These are phyloP conservation scores for Phytopythium mirpurense DNA, from an alignment of 352 stramenopile species.

Conservation along the genomic window DNA sequence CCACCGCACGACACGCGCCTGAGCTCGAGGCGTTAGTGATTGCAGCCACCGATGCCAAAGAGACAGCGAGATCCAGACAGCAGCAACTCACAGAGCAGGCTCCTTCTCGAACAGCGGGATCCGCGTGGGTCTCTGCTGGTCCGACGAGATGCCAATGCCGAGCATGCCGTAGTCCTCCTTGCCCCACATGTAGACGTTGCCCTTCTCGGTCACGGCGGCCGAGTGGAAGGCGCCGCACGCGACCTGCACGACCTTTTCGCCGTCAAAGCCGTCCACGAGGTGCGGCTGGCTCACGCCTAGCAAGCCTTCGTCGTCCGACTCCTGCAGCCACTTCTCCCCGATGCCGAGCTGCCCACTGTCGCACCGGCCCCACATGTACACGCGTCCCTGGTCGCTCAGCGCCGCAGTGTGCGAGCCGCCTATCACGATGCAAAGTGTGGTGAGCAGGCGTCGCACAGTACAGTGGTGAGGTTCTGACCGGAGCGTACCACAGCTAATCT, in stretches of 20 bases:
- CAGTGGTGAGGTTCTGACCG: too few relatives aligned
- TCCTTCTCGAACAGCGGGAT: slow-evolving; percentile 68
- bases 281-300: slow-evolving; percentile 53
- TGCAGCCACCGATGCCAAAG: neutral
- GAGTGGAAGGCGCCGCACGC: slow-evolving; percentile 81
- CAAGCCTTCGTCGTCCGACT: slow-evolving; percentile 53
- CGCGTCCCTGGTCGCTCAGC: slow-evolving; percentile 58
- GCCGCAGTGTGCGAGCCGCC: slow-evolving; percentile 67
- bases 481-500: slow-evolving; percentile 59
- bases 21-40: neutral
- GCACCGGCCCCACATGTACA: slow-evolving; percentile 77
- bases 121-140: slow-evolving; percentile 52
- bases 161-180: slow-evolving; percentile 89
- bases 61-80: neutral
- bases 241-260: slow-evolving; percentile 74
- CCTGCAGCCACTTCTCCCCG: slow-evolving; percentile 54
- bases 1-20: slow-evolving; percentile 78
- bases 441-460: too few relatives aligned
- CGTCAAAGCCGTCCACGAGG: slow-evolving; percentile 56
- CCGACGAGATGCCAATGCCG: slow-evolving; percentile 64
- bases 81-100: slow-evolving; percentile 47
- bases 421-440: too few relatives aligned
- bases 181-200: slow-evolving; percentile 73
- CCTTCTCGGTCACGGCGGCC: slow-evolving; percentile 63
- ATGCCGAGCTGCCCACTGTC: slow-evolving; percentile 75